Evolutionary conservation across 345 rosid species (phyloP).

Genomic region (Arabis hirsuta): DNA sequence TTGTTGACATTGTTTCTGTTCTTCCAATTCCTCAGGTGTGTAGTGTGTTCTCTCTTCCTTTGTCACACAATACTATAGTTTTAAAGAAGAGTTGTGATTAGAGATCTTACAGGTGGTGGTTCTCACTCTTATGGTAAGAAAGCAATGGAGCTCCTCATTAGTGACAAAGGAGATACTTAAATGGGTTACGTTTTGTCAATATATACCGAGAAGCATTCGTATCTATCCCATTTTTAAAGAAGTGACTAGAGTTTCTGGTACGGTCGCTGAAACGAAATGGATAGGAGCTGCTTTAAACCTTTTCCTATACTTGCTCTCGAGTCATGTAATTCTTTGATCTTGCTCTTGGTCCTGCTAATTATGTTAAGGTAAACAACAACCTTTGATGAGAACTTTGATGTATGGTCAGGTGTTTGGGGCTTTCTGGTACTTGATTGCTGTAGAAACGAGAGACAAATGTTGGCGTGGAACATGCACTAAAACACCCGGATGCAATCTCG

Average conservation of each 20-base stretch:
- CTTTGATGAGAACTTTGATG: not conserved
- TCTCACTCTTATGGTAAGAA: not conserved
- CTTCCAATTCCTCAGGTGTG: constrained; percentile 43
- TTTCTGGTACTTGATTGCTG: constrained; percentile 38
- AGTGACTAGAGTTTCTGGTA: constrained; percentile 32
- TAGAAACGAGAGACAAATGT: constrained; percentile 29
- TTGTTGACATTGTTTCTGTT: constrained; percentile 29
- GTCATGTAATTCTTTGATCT: constrained; percentile 29
- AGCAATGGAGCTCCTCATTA: not conserved
- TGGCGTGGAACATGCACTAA: constrained; percentile 31
- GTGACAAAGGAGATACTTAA: constrained; percentile 27
- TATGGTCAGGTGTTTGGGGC: constrained; percentile 41
- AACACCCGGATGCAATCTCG: not conserved
- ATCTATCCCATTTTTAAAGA: constrained; percentile 28
- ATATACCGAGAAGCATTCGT: constrained; percentile 31
- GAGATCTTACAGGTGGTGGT: constrained; percentile 41
- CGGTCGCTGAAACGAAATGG: constrained; percentile 25
- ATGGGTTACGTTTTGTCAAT: constrained; percentile 31
- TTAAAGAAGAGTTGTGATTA: not conserved
- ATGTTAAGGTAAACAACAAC: not conserved
- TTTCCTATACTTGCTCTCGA: constrained; percentile 24
- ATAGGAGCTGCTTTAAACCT: constrained; percentile 39
- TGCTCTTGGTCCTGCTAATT: not conserved
- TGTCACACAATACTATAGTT: too few species aligned
- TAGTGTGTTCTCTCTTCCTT: not conserved